Conservation (phyloP, 2,329 filamentous ascomycete species). For the Cladosporium sp. region DNA sequence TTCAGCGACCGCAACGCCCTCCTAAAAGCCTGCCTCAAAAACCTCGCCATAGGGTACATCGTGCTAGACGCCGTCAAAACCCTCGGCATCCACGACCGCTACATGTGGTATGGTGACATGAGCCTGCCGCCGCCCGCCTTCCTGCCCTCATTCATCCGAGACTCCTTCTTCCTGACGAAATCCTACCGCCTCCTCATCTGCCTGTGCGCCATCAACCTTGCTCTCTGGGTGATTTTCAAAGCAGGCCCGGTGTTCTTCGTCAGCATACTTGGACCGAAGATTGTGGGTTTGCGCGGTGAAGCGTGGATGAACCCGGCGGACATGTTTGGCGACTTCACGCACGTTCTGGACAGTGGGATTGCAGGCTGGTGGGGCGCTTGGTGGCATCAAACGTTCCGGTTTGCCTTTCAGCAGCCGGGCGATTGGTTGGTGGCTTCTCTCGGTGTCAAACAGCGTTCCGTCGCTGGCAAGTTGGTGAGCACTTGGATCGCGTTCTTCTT, state of each 20-base stretch:
- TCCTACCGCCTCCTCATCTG: slow-evolving; percentile 56
- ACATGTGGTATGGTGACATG: slow-evolving; percentile 45
- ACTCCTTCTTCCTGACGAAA: slow-evolving; percentile 47
- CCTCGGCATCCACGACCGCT: slow-evolving; percentile 70
- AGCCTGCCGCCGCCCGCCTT: slow-evolving; percentile 39
- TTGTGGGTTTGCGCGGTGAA: slow-evolving; percentile 57
- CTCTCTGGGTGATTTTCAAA: slow-evolving; percentile 59
- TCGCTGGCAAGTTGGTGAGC: slow-evolving; percentile 37
- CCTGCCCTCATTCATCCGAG: slow-evolving; percentile 37
- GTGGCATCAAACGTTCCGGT: slow-evolving; percentile 90
- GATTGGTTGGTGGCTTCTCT: slow-evolving; percentile 40
- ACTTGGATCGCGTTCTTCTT: slow-evolving; percentile 58
- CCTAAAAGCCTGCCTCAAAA: slow-evolving; percentile 32
- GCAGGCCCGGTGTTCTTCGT: slow-evolving; percentile 58
- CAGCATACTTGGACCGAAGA: slow-evolving; percentile 54
- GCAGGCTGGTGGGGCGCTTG: slow-evolving; percentile 77
- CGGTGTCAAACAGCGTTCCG: slow-evolving; percentile 29
- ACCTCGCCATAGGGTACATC: slow-evolving; percentile 58
- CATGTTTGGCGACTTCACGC: slow-evolving; percentile 50
- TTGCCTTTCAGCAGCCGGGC: slow-evolving; percentile 62
- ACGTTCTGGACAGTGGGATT: slow-evolving; percentile 65
- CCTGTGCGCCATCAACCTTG: slow-evolving; percentile 54
- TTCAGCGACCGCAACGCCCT: slow-evolving; percentile 34
- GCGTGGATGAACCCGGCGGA: slow-evolving; percentile 57
- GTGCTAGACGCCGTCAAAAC: slow-evolving; percentile 66